phyloP scores from a whole-genome alignment of 2,329 filamentous ascomycete genomes.

The Colletotrichum nymphaeae region DNA sequence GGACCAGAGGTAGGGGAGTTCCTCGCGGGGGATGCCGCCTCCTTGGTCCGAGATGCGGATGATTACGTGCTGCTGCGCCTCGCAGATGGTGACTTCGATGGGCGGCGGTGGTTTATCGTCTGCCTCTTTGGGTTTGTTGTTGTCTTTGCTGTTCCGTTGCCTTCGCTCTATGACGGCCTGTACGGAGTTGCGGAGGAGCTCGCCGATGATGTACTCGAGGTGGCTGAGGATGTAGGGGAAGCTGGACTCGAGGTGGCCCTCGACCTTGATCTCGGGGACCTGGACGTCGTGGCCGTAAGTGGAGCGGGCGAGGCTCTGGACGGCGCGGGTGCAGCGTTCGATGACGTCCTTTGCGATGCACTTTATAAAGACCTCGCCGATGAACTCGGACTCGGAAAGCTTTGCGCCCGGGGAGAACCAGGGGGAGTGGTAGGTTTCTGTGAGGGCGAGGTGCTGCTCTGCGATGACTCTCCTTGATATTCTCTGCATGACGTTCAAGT shows the following conservation, averaged over 20 bases:
- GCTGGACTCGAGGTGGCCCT: slow-evolving; percentile 87
- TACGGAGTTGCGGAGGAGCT: slow-evolving; percentile 93
- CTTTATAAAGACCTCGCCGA: slow-evolving; percentile 94
- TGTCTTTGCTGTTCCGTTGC: slow-evolving; percentile 51
- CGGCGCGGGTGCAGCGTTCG: slow-evolving; percentile 81
- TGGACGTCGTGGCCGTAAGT: slow-evolving; percentile 78
- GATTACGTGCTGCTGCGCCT: slow-evolving; percentile 93
- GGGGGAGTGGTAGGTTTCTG: slow-evolving; percentile 90
- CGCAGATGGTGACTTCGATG: slow-evolving; percentile 94
- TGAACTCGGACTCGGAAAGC: slow-evolving; percentile 81
- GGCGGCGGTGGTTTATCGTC: slow-evolving; percentile 64
- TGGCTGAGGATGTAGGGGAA: slow-evolving; percentile 98
- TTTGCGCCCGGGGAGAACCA: slow-evolving; percentile 89
- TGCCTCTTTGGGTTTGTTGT: slow-evolving; percentile 33
- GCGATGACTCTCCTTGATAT: slow-evolving; percentile 97
- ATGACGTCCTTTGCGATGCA: slow-evolving; percentile 93
- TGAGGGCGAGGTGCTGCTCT: slow-evolving; percentile 94
- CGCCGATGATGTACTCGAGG: slow-evolving; percentile 96
- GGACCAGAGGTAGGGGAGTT: slow-evolving; percentile 93
- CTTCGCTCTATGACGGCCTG: slow-evolving; percentile 89
- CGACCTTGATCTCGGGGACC: slow-evolving; percentile 84
- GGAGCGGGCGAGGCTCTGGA: slow-evolving; percentile 78
- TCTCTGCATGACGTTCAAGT: slow-evolving; percentile 64
- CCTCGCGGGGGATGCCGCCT: slow-evolving; percentile 87
- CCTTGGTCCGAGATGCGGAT: slow-evolving; percentile 96